Percentiles rank a stretch among this genome's conserved stretches.
Conservation (phyloP, 441 rosid species). For the Gossypium aridum region DNA sequence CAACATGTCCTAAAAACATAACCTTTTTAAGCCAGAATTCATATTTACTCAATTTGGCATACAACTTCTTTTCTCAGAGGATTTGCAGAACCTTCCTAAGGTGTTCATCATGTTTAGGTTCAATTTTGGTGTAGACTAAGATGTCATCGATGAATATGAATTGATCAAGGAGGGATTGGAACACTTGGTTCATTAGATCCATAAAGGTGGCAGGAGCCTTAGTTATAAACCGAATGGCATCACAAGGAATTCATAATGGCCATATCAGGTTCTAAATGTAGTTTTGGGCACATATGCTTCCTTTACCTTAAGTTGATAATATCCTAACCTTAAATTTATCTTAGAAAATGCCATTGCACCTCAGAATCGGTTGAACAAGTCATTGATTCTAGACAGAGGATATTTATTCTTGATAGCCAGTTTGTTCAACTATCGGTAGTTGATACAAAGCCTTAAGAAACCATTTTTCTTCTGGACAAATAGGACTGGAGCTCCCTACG, state of each 20-base stretch:
- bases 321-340: not conserved
- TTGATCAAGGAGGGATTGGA: not conserved
- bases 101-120: not conserved
- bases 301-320: not conserved
- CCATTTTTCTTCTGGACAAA: not conserved
- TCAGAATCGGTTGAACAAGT: not conserved
- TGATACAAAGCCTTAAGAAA: not conserved
- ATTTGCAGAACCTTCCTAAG: not conserved
- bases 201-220: not conserved
- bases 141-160: not conserved
- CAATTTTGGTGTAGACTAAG: not conserved
- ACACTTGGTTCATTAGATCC: not conserved
- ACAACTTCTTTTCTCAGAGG: not conserved
- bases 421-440: not conserved
- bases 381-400: not conserved
- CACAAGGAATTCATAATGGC: not conserved
- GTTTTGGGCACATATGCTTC: not conserved
- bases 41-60: not conserved
- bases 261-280: not conserved
- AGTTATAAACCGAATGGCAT: not conserved
- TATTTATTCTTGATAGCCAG: not conserved
- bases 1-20: not conserved
- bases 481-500: not conserved
- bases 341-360: not conserved
- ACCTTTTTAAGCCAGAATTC: not conserved